These are phyloP conservation scores for Rhodotorula paludigena DNA, from an alignment of 768 basidiomycete genomes.

Conservation along the genomic window DNA sequence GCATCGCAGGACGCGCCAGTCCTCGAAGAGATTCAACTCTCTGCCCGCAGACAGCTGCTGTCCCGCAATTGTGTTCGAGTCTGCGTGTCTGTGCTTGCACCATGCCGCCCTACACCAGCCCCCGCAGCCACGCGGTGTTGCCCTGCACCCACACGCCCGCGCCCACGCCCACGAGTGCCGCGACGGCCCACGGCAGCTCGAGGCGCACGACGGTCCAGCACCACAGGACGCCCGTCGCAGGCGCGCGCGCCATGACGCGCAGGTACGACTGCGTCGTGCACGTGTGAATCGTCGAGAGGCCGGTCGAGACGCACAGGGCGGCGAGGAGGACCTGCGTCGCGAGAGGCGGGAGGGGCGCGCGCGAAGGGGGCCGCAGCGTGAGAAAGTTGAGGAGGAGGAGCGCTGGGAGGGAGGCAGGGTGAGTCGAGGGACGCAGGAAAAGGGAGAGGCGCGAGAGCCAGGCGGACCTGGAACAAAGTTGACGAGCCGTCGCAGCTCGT, in stretches of 20 bases:
- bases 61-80: no score
- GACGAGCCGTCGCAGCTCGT: constrained; percentile 17
- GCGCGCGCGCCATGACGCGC: constrained; percentile 31
- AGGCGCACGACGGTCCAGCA: constrained; percentile 35
- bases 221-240: constrained; percentile 24
- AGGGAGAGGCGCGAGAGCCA: not conserved
- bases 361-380: constrained; percentile 7
- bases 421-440: no score
- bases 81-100: no score
- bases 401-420: not conserved
- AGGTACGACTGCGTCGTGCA: constrained; percentile 26
- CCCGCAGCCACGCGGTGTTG: not conserved
- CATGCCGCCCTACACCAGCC: not conserved
- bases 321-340: constrained; percentile 18
- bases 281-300: constrained; percentile 22
- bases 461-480: constrained; percentile 28
- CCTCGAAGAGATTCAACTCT: no score
- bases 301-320: constrained; percentile 18
- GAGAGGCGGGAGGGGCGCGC: constrained; percentile 1
- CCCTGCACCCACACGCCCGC: constrained; percentile 13
- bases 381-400: constrained; percentile 34
- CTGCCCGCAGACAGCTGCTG: no score
- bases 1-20: no score
- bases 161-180: constrained; percentile 14
- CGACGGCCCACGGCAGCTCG: constrained; percentile 22